Evolutionary conservation across 106 monocot genomes (phyloP).

Genomic region (Acorus gramineus): DNA sequence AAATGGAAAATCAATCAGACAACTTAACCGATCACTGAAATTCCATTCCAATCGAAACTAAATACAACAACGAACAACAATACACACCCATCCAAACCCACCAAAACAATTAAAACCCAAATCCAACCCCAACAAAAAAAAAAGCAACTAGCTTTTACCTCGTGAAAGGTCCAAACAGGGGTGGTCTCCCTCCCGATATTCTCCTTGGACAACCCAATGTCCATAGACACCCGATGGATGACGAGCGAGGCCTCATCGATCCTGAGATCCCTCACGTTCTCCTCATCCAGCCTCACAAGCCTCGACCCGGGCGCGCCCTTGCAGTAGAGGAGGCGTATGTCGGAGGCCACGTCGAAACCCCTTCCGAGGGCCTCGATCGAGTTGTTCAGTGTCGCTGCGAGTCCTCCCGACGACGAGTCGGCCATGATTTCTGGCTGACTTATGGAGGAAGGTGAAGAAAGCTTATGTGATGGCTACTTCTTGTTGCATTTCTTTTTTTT

Average conservation of each 20-base stretch:
- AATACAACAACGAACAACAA: too few relatives aligned
- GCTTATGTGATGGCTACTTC: too few relatives aligned
- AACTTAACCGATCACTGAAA: too few relatives aligned
- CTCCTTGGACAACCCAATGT: slow-evolving; percentile 27
- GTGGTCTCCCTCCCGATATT: slow-evolving; percentile 25
- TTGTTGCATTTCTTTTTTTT: too few relatives aligned
- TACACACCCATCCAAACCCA: too few relatives aligned
- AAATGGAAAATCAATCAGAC: too few relatives aligned
- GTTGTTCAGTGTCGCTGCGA: slow-evolving; percentile 27
- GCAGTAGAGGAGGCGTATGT: slow-evolving; percentile 83
- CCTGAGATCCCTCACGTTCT: slow-evolving; percentile 12
- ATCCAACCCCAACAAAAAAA: too few relatives aligned
- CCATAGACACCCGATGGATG: slow-evolving; percentile 26
- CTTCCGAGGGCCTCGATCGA: slow-evolving; percentile 69
- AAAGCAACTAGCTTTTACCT: slow-evolving; percentile 22
- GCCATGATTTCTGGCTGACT: too few relatives aligned
- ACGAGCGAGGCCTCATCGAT: slow-evolving; percentile 10
- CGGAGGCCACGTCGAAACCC: slow-evolving; percentile 80
- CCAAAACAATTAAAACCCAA: too few relatives aligned
- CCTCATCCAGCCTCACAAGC: slow-evolving; percentile 31
- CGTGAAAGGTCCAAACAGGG: slow-evolving; percentile 37
- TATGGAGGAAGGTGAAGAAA: too few relatives aligned
- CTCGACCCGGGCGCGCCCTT: slow-evolving; percentile 57
- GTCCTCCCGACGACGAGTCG: too few relatives aligned
- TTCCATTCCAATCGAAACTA: too few relatives aligned